Conservation (phyloP, 1,284 basidiomycete species). For the Tremellales sp. region DNA sequence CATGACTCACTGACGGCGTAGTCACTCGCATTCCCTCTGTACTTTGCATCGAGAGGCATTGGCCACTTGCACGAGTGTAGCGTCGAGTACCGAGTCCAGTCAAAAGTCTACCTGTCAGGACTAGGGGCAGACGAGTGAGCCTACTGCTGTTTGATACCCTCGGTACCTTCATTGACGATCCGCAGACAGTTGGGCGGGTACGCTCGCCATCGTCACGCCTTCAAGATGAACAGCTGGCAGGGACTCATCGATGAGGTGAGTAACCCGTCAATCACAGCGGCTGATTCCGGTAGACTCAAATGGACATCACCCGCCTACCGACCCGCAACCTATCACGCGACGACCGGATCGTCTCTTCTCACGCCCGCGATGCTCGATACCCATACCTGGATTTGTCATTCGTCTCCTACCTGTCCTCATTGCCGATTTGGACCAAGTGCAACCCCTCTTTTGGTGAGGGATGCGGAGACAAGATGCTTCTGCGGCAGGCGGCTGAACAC, state of each 20-base stretch:
- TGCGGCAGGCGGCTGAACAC: constrained; percentile 65
- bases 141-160: too few species aligned
- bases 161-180: too few species aligned
- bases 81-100: constrained; percentile 63
- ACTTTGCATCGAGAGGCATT: constrained; percentile 79
- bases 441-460: constrained; percentile 59
- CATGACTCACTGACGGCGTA: too few species aligned
- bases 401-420: constrained; percentile 64
- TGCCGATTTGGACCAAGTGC: constrained; percentile 76
- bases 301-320: constrained; percentile 88
- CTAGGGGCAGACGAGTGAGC: constrained; percentile 83
- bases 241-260: constrained; percentile 74
- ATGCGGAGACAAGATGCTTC: constrained; percentile 79
- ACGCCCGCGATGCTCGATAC: constrained; percentile 84
- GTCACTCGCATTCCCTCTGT: constrained; percentile 87
- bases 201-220: constrained; percentile 78
- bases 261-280: not conserved
- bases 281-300: constrained; percentile 58
- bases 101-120: constrained; percentile 82
- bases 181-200: constrained; percentile 79
- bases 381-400: constrained; percentile 80
- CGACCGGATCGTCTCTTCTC: constrained; percentile 82
- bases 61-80: constrained; percentile 55
- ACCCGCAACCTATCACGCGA: constrained; percentile 87
- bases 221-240: constrained; percentile 61